Evolutionary conservation across 2,329 filamentous ascomycete genomes (phyloP).

Genomic region (Spiromastix sp.): DNA sequence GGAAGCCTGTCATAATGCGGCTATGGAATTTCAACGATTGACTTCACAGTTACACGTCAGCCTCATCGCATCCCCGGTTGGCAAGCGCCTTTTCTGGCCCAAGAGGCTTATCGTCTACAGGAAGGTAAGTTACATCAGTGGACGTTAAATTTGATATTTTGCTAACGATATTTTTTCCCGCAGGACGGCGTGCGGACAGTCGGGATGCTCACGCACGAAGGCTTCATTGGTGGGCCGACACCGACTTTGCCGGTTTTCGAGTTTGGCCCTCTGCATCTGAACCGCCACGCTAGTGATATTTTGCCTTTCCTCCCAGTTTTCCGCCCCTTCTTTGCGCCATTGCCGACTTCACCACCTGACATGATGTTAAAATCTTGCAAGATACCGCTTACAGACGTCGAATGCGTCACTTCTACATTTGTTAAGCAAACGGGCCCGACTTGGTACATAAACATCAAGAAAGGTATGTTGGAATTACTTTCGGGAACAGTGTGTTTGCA

Average conservation of each 20-base stretch:
- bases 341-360: conserved; percentile 57
- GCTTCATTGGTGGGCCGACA: conserved; percentile 53
- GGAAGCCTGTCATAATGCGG: conserved; percentile 68
- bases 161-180: conserved; percentile 3
- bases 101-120: conserved; percentile 76
- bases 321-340: conserved; percentile 53
- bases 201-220: conserved; percentile 70
- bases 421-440: conserved; percentile 41
- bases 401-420: conserved; percentile 67
- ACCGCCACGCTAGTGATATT: conserved; percentile 70
- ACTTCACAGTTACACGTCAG: conserved; percentile 70
- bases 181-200: conserved; percentile 71
- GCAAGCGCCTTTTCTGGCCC: conserved; percentile 64
- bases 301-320: conserved; percentile 71
- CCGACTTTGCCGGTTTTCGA: conserved; percentile 71
- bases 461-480: conserved; percentile 37
- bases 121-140: conserved; percentile 31
- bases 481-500: no score
- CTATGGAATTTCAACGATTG: conserved; percentile 68
- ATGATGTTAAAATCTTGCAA: conserved; percentile 58
- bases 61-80: conserved; percentile 69
- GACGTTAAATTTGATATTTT: conserved; percentile 13
- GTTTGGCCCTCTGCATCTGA: conserved; percentile 56
- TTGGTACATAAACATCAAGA: conserved; percentile 40
- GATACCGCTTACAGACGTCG: conserved; percentile 66